phyloP scores from a whole-genome alignment of 495 filamentous ascomycete genomes.

The Neurospora sp. region DNA sequence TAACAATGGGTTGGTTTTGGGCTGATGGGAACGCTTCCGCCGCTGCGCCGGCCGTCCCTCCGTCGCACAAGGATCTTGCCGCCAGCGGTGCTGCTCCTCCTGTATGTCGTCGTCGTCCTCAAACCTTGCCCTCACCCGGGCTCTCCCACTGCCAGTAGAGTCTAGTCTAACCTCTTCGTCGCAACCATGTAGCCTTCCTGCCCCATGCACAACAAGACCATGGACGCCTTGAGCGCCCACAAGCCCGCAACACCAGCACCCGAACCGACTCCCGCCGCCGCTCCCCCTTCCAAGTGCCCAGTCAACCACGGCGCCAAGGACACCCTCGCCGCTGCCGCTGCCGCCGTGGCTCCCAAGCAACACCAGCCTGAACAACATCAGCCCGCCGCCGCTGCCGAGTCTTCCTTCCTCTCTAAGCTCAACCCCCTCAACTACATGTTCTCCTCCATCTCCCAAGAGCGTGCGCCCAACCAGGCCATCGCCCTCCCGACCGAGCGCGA shows the following conservation, averaged over 20 bases:
- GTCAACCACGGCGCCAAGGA: slow-evolving; percentile 28
- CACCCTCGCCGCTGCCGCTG: slow-evolving; percentile 24
- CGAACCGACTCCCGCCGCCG: slow-evolving; percentile 29
- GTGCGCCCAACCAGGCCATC: slow-evolving; percentile 58
- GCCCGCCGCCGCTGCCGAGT: slow-evolving; percentile 11
- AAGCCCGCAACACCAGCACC: slow-evolving; percentile 18
- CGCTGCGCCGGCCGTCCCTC: slow-evolving; percentile 17
- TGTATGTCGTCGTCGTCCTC: slow-evolving; percentile 42
- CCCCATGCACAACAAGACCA: slow-evolving; percentile 70
- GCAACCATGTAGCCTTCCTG: slow-evolving; percentile 58
- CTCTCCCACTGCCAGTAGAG: neutral
- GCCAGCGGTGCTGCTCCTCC: slow-evolving; percentile 46
- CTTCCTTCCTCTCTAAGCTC: slow-evolving; percentile 54
- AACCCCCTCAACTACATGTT: slow-evolving; percentile 99
- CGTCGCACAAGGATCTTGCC: slow-evolving; percentile 15
- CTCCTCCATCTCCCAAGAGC: slow-evolving; percentile 65
- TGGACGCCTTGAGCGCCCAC: slow-evolving; percentile 32
- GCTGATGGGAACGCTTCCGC: slow-evolving; percentile 53
- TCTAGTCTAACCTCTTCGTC: slow-evolving; percentile 18
- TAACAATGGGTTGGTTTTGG: slow-evolving; percentile 96
- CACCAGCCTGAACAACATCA: neutral
- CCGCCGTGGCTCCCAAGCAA: slow-evolving; percentile 31
- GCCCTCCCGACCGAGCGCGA: slow-evolving; percentile 69
- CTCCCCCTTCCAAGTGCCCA: slow-evolving; percentile 35
- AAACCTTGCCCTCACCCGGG: neutral